Evolutionary conservation across 331 rosid genomes (phyloP).

Genomic region (Rosa hybrid): DNA sequence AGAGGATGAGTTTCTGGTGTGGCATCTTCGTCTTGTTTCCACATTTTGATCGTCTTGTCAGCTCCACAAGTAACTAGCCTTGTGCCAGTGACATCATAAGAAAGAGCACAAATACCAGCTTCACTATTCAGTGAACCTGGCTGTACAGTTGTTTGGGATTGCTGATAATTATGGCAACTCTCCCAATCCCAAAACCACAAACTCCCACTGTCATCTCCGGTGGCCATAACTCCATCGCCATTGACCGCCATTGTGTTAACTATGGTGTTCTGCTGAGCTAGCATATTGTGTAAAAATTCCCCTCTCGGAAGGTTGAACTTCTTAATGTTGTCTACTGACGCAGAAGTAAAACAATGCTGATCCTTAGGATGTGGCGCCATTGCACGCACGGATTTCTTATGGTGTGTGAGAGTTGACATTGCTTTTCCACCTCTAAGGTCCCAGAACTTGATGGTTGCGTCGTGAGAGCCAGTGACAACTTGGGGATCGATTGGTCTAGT

Average conservation of each 20-base stretch:
- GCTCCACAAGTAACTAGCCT: conserved; percentile 89
- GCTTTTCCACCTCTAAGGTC: conserved; percentile 99
- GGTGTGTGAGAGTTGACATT: conserved; percentile 87
- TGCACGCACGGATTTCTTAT: conserved; percentile 94
- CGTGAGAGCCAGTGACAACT: conserved; percentile 97
- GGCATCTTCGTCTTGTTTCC: conserved; percentile 87
- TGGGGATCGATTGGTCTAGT: conserved; percentile 92
- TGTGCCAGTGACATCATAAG: conserved; percentile 74
- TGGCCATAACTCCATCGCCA: conserved; percentile 85
- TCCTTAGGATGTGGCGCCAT: conserved; percentile 90
- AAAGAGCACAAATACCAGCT: conserved; percentile 78
- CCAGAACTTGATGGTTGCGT: conserved; percentile 93
- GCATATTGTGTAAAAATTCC: conserved; percentile 90
- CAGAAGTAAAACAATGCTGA: conserved; percentile 92
- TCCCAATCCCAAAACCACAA: conserved; percentile 99
- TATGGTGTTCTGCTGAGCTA: conserved; percentile 95
- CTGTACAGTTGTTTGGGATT: conserved; percentile 84
- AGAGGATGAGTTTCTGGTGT: conserved; percentile 89
- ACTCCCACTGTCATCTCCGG: conserved; percentile 97
- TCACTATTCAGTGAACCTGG: conserved; percentile 96
- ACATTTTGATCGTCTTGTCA: conserved; percentile 92
- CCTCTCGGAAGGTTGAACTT: conserved; percentile 91
- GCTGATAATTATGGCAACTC: conserved; percentile 92
- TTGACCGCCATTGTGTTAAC: conserved; percentile 94
- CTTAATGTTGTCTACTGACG: conserved; percentile 95